A percentile compares a stretch with the other conserved stretches of the same genome.
Evolutionary conservation across 2,329 filamentous ascomycete species (phyloP).

Genomic region (Fusarium euwallaceae): DNA sequence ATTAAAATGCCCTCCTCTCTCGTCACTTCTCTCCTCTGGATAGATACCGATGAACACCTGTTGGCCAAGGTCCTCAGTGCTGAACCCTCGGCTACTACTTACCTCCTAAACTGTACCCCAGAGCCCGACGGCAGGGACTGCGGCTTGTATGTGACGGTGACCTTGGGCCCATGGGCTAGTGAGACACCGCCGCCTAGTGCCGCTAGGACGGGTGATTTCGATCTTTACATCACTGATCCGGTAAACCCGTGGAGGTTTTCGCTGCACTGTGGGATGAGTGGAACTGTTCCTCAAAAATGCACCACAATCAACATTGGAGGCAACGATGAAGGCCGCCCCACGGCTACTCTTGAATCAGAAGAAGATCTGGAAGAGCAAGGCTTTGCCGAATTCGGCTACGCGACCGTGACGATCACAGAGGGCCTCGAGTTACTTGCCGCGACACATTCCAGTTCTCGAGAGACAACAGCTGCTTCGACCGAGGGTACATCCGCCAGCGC

Average conservation of each 20-base stretch:
- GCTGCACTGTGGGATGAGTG: slow-evolving; percentile 13
- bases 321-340: slow-evolving; percentile 6
- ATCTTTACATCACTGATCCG: not conserved
- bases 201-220: slow-evolving; percentile 10
- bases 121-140: slow-evolving; percentile 10
- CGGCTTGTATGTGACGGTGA: slow-evolving; percentile 7
- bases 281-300: slow-evolving; percentile 2
- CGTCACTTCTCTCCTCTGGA: slow-evolving; percentile 13
- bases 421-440: slow-evolving; percentile 16
- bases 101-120: slow-evolving; percentile 17
- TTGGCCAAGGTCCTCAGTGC: slow-evolving; percentile 15
- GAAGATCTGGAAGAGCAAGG: not conserved
- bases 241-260: not conserved
- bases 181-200: slow-evolving; percentile 20
- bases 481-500: not conserved
- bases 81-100: slow-evolving; percentile 17
- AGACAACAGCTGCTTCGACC: not conserved
- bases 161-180: slow-evolving; percentile 25
- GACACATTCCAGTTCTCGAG: not conserved
- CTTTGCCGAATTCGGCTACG: not conserved
- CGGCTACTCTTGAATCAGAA: not conserved
- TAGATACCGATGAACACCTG: not conserved
- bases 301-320: slow-evolving; percentile 15
- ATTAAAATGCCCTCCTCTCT: slow-evolving; percentile 13
- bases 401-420: slow-evolving; percentile 18